Evolutionary conservation across 1,139 yeast genomes (phyloP).

Genomic region (Blastobotrys aristatus): DNA sequence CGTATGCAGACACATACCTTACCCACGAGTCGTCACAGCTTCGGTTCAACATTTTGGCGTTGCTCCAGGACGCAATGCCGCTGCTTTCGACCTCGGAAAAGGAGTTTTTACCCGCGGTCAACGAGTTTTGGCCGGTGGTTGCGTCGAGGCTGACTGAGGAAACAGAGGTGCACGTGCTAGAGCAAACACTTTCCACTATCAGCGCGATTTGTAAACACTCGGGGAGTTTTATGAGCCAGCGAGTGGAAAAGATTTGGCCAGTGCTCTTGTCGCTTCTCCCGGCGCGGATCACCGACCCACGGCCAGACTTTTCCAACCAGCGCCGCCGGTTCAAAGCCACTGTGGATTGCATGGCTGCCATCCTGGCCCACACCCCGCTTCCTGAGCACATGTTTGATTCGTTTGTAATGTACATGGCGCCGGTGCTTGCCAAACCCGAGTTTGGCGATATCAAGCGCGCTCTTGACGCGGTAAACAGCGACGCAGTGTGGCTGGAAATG

Average conservation of each 20-base stretch:
- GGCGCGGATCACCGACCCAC: slow-evolving; percentile 1
- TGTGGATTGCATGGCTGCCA: slow-evolving; percentile 20
- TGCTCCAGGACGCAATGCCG: slow-evolving; percentile 50
- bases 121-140: slow-evolving; percentile 62
- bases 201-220: slow-evolving; percentile 39
- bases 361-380: slow-evolving; percentile 22
- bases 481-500: slow-evolving; percentile 24
- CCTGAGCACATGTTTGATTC: slow-evolving; percentile 25
- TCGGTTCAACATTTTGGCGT: slow-evolving; percentile 50
- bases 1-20: slow-evolving; percentile 64
- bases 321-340: slow-evolving; percentile 23
- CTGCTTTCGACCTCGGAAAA: slow-evolving; percentile 57
- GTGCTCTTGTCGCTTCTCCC: slow-evolving; percentile 19
- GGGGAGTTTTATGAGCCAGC: slow-evolving; percentile 47
- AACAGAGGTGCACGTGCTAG: slow-evolving; percentile 34
- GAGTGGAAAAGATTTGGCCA: slow-evolving; percentile 46
- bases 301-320: slow-evolving; percentile 27
- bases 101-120: slow-evolving; percentile 60
- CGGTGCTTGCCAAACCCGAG: slow-evolving; percentile 15
- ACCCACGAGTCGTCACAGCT: slow-evolving; percentile 62
- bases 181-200: slow-evolving; percentile 39
- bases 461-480: slow-evolving; percentile 21
- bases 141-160: slow-evolving; percentile 30
- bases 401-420: slow-evolving; percentile 20
- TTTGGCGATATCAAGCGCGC: slow-evolving; percentile 10